Base-by-base conservation (phyloP, 1,284 basidiomycete species). In the Rhizoctonia solani region DNA sequence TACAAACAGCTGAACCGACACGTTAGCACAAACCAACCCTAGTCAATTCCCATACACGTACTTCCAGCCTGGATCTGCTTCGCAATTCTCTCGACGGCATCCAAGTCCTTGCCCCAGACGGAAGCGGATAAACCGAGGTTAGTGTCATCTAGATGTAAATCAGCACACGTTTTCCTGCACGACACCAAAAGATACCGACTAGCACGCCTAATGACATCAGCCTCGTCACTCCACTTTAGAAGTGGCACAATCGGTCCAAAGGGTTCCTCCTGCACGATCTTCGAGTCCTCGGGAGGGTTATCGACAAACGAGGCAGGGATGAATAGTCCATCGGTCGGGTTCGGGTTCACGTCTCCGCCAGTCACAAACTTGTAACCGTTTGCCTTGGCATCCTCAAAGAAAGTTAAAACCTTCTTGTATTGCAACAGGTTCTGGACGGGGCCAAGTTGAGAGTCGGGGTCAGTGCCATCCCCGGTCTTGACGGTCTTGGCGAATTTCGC, bases 381-480 rank as follows among this genome's bases (percentile, higher is more conserved):
- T 4, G 63, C 63, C 13, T 47, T 44, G 6, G 52, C 63, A 23
- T 66, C 63, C 19, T 66, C 52, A n/a, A 66, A 66, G 41, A 34
- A 41, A 16, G 46, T 34, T 14, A 50, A 19, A 37, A 63, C 47
- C 14, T 27, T 42, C 23, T 55, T 39, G 42, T 58, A 46, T 32
- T 66, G 63, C 4, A 8, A 19, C 21, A 54, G 23, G 21, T 66
- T 66, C 34, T 66, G 63, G 16, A 66, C 39, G 23, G 63, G 63
- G 13, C 63, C 63, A 11, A 66, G 63, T 23, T 54, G 50, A 1
- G 52, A 32, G 19, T 54, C 63, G 6, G 63, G 41, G 6, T 54
- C 52, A 21, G 41, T 23, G 23, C 63, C 61, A 19, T 82, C 79
- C 37, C 80, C 81, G 63, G 79, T 76, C 71, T 79, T 78, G 73